Conservation (phyloP, 2,329 filamentous ascomycete genomes). For the Chaetoscypha palmicola region DNA sequence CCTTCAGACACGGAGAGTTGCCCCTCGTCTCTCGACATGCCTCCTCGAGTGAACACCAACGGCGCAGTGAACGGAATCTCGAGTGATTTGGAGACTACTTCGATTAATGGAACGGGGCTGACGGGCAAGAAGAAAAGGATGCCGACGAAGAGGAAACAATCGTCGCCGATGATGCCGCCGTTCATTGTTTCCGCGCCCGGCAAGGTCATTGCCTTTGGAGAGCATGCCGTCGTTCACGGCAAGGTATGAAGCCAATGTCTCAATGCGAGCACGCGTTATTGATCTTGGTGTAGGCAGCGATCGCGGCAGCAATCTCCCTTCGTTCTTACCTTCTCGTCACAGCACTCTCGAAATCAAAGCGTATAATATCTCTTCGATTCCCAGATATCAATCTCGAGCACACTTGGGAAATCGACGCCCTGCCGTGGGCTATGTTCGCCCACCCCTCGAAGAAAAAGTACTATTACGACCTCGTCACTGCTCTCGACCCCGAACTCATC, state of each 20-base stretch:
- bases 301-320: conserved; percentile 90
- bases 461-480: conserved; percentile 84
- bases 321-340: conserved; percentile 96
- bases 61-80: conserved; percentile 11
- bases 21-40: conserved; percentile 18
- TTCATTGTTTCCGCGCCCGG: conserved; percentile 98
- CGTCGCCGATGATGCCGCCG: conserved; percentile 67
- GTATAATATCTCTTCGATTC: conserved; percentile 82
- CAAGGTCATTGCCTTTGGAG: conserved; percentile 97
- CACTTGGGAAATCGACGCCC: conserved; percentile 86
- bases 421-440: conserved; percentile 81
- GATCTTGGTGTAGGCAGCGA: conserved; percentile 57
- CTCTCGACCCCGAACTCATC: conserved; percentile 75
- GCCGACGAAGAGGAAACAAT: conserved; percentile 45
- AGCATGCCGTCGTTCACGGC: conserved; percentile 95
- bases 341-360: conserved; percentile 83
- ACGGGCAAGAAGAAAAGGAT: conserved; percentile 12
- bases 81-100: conserved; percentile 13
- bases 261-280: not conserved
- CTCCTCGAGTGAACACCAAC: conserved; percentile 12
- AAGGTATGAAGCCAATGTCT: conserved; percentile 51
- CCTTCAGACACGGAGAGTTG: conserved; percentile 18
- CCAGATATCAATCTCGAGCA: conserved; percentile 85
- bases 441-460: conserved; percentile 82
- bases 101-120: conserved; percentile 21